Conservation (phyloP, 2,329 filamentous ascomycete species). For the Colletotrichum filicis region DNA sequence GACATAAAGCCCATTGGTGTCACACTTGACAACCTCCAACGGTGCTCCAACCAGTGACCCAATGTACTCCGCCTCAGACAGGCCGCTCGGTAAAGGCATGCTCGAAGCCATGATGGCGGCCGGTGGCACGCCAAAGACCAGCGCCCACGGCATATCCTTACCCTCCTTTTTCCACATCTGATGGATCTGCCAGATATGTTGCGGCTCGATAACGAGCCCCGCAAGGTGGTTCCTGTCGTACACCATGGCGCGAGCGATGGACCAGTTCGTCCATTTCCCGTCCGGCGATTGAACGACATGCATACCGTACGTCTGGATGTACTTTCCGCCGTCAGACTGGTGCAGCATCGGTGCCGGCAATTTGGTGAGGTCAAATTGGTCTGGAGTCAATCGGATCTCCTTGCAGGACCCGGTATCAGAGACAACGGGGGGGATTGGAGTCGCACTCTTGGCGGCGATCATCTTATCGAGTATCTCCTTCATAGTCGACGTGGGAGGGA, state of each 20-base stretch:
- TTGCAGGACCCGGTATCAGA: conserved; percentile 54
- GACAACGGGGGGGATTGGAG: conserved; percentile 45
- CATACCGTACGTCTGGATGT: conserved; percentile 62
- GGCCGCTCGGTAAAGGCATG: conserved; percentile 60
- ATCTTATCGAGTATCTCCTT: conserved; percentile 55
- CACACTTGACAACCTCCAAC: conserved; percentile 61
- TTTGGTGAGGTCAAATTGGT: conserved; percentile 53
- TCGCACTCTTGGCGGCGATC: conserved; percentile 45
- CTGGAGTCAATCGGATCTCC: conserved; percentile 49
- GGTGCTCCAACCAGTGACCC: conserved; percentile 56
- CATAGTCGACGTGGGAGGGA: conserved; percentile 49
- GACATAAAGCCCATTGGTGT: conserved; percentile 59
- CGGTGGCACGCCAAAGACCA: conserved; percentile 60
- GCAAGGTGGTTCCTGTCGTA: conserved; percentile 52
- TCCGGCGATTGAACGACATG: conserved; percentile 57
- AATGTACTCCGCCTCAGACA: conserved; percentile 60
- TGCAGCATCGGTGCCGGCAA: conserved; percentile 56
- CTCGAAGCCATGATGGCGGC: conserved; percentile 58
- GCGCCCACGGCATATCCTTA: conserved; percentile 57
- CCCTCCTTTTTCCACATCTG: conserved; percentile 58
- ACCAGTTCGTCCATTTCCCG: conserved; percentile 59
- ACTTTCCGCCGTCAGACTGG: conserved; percentile 58
- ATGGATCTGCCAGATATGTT: conserved; percentile 59
- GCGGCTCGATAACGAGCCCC: conserved; percentile 54
- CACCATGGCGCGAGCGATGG: conserved; percentile 58